Percentiles rank a stretch among this genome's conserved stretches.
Conservation (phyloP, 805 yeast species). For the Sugiyamaella marilandica region DNA sequence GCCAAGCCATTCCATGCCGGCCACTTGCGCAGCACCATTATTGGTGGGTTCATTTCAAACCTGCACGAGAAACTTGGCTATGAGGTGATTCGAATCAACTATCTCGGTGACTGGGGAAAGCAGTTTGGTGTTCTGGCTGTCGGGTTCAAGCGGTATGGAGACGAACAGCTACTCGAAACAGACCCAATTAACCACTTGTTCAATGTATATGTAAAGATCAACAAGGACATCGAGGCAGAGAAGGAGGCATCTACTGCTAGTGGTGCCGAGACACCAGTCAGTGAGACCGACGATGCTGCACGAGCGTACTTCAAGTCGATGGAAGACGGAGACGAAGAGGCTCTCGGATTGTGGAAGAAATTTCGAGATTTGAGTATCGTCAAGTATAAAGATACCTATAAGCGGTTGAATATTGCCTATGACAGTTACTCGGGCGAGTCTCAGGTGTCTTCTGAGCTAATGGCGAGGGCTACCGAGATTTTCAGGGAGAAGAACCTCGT, state of each 20-base stretch:
- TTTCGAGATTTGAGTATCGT: slow-evolving; percentile 90
- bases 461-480: slow-evolving; percentile 58
- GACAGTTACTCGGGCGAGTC: slow-evolving; percentile 95
- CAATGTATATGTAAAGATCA: slow-evolving; percentile 85
- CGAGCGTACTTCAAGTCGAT: slow-evolving; percentile 79
- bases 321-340: slow-evolving; percentile 89
- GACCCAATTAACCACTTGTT: slow-evolving; percentile 95
- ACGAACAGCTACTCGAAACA: slow-evolving; percentile 57
- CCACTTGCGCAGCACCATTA: slow-evolving; percentile 93
- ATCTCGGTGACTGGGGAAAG: slow-evolving; percentile 99
- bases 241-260: slow-evolving; percentile 41
- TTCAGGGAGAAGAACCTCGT: slow-evolving; percentile 67
- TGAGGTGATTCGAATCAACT: slow-evolving; percentile 89
- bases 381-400: slow-evolving; percentile 81
- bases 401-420: slow-evolving; percentile 82
- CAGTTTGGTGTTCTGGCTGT: slow-evolving; percentile 95
- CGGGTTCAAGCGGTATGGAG: slow-evolving; percentile 83
- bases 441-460: slow-evolving; percentile 70
- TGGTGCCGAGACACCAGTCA: slow-evolving; percentile 26
- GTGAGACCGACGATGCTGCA: slow-evolving; percentile 69
- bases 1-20: slow-evolving; percentile 99
- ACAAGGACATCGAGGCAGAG: slow-evolving; percentile 66
- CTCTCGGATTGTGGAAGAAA: slow-evolving; percentile 72
- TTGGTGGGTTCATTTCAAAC: slow-evolving; percentile 92
- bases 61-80: slow-evolving; percentile 87